Base-by-base conservation (phyloP, 108 stramenopile genomes). In the Parmales sp. region DNA sequence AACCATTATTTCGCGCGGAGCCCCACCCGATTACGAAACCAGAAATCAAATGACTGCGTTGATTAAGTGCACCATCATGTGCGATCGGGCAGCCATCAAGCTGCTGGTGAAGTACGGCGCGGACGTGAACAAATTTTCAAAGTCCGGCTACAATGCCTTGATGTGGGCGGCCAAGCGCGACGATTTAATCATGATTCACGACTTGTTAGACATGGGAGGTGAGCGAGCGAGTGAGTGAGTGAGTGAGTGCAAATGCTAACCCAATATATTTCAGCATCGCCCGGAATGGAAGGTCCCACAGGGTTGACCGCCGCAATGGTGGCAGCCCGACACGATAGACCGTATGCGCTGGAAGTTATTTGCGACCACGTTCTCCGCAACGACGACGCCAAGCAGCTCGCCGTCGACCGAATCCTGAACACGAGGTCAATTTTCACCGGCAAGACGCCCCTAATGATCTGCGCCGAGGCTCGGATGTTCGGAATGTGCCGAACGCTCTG, bases 311-410 rank as follows among this genome's bases (percentile, higher is more conserved):
- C 54, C 8, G 29, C 31, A 5, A 60, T 60, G 54, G 20, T 60
- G n/a, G 54, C 54, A 0, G 54, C 54, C 54, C 4, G 54, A 3
- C 18, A 19, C 16, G 54, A 34, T 7, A 60, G 36, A 28, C 29
- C 29, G 26, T 16, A 34, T 20, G 54, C 54, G 11, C 31, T 60
- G 54, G 54, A 60, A 34, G 54, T 60, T 34, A 60, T 60, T 28
- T 60, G 54, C 54, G 54, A 60, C n/a, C 28, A 60, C 54, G 54
- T 60, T 16, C 3, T 29, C 31, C 29, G 54, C 6, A 28, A 60
- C 54, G 54, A 60, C 54, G 54, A 60, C 1, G 54, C 54, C 31
- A 60, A 60, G 54, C 54, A 60, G 26, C 54, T 60, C 54, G 54
- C 54, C 3, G 54, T 60, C 11, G 54, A 60, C 54, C 29, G 54